Evolutionary conservation across 768 basidiomycete genomes (phyloP).

Genomic region (Tylopilus sp.): DNA sequence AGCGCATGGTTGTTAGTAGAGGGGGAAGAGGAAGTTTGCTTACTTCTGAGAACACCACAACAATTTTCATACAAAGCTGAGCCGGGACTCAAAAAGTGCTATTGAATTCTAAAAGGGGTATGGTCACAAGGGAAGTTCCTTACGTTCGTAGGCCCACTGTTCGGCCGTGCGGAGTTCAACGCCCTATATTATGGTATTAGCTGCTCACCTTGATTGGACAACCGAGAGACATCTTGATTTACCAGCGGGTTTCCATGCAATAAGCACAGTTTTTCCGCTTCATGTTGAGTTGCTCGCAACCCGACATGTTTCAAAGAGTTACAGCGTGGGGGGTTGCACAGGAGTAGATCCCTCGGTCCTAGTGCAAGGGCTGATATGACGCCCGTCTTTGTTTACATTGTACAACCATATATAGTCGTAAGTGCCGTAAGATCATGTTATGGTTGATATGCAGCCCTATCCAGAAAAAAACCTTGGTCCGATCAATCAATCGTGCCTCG

Average conservation of each 20-base stretch:
- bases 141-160: neutral
- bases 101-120: neutral
- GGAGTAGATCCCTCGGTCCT: neutral
- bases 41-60: no score
- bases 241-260: neutral
- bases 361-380: neutral
- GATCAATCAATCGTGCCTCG: slow-evolving; percentile 13
- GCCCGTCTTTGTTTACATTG: neutral
- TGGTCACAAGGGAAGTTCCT: neutral
- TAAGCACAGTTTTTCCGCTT: neutral
- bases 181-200: neutral
- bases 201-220: neutral
- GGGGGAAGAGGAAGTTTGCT: neutral
- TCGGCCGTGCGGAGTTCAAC: neutral
- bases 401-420: neutral
- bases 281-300: neutral
- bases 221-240: neutral
- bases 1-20: slow-evolving; percentile 9
- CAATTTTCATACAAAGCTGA: no score
- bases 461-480: neutral
- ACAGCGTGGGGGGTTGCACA: neutral
- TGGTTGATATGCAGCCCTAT: neutral
- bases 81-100: no score
- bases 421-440: neutral
- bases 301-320: neutral